These are phyloP conservation scores for Trichophyton rubrum DNA, from an alignment of 2,329 filamentous ascomycete genomes.

Conservation along the genomic window DNA sequence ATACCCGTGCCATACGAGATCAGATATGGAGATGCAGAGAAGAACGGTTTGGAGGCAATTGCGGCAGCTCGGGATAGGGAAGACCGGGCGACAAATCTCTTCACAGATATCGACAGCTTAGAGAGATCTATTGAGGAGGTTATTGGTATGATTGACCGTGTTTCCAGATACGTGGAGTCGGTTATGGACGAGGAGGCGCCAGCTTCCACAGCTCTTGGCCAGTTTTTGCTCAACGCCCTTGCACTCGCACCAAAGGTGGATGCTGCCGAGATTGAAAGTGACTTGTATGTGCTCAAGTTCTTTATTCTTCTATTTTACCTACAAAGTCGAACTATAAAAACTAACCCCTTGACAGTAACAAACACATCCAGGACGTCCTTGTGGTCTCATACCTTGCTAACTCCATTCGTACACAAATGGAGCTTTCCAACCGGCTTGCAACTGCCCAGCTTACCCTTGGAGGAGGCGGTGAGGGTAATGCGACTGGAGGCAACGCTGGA, in stretches of 20 bases:
- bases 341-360: conserved; percentile 51
- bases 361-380: conserved; percentile 97
- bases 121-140: conserved; percentile 80
- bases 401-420: conserved; percentile 97
- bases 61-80: conserved; percentile 69
- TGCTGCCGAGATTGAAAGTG: conserved; percentile 74
- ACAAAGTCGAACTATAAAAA: conserved; percentile 20
- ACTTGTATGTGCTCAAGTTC: conserved; percentile 52
- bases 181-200: conserved; percentile 79
- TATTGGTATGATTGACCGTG: conserved; percentile 76
- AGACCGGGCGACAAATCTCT: conserved; percentile 57
- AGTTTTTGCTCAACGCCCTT: conserved; percentile 88
- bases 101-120: conserved; percentile 80
- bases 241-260: conserved; percentile 93
- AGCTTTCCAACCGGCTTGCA: conserved; percentile 87
- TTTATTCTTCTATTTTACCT: conserved; percentile 1
- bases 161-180: conserved; percentile 81
- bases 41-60: conserved; percentile 69
- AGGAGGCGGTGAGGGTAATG: conserved; percentile 34
- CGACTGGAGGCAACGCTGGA: conserved; percentile 9
- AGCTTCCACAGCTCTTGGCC: conserved; percentile 81
- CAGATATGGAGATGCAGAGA: conserved; percentile 69
- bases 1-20: conserved; percentile 94
- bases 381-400: conserved; percentile 97
- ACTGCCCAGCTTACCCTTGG: conserved; percentile 56